Evolutionary conservation across 1,284 basidiomycete genomes (phyloP).

Genomic region (Cryptococcus sp.): DNA sequence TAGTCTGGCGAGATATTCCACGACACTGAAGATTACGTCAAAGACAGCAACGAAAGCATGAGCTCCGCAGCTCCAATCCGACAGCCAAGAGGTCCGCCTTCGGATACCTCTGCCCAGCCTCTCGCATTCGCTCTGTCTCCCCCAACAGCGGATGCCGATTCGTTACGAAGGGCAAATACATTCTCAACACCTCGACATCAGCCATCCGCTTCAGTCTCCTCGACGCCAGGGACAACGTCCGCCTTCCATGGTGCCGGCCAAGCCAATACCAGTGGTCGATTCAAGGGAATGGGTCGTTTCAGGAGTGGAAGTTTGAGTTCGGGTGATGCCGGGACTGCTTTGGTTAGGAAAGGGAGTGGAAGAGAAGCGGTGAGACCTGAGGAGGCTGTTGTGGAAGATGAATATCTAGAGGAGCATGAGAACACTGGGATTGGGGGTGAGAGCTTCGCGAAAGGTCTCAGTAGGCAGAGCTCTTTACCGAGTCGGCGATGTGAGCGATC

Average conservation of each 20-base stretch:
- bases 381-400: conserved; percentile 24
- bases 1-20: too few species aligned
- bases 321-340: conserved; percentile 10
- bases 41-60: too few species aligned
- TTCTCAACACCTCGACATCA: conserved; percentile 28
- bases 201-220: conserved; percentile 24
- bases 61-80: conserved; percentile 30
- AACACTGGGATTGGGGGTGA: conserved; percentile 26
- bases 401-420: conserved; percentile 19
- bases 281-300: conserved; percentile 10
- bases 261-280: not conserved
- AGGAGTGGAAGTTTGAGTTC: conserved; percentile 25
- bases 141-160: conserved; percentile 32
- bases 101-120: conserved; percentile 20
- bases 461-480: conserved; percentile 40
- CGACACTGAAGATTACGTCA: too few species aligned
- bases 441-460: conserved; percentile 22
- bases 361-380: conserved; percentile 24
- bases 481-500: conserved; percentile 33
- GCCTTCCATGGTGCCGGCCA: conserved; percentile 21
- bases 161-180: conserved; percentile 36
- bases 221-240: conserved; percentile 20
- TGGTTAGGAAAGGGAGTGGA: conserved; percentile 25
- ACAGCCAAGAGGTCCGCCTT: conserved; percentile 32
- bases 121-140: conserved; percentile 18